Evolutionary conservation across 208 protist genomes (phyloP).

Genomic region (Spongospora subterranea): DNA sequence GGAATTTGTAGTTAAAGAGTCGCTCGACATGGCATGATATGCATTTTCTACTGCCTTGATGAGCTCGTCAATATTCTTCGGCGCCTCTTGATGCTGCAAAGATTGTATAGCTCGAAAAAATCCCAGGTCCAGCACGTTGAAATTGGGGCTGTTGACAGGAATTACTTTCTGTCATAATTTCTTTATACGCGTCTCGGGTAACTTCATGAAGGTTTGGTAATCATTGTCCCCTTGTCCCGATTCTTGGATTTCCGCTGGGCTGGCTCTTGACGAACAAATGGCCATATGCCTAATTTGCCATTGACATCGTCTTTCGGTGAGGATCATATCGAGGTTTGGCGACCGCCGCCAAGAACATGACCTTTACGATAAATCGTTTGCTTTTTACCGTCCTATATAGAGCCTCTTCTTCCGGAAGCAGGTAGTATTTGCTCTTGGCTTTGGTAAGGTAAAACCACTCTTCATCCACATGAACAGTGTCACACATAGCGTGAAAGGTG

Average conservation of each 20-base stretch:
- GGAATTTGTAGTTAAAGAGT: background rate
- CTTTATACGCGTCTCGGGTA: background rate
- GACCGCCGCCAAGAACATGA: background rate
- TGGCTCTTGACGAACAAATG: background rate
- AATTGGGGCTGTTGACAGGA: background rate
- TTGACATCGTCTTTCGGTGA: background rate
- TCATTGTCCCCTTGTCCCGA: background rate
- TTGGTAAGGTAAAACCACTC: constrained; percentile 6
- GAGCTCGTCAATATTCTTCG: background rate
- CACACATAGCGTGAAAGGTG: background rate
- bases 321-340: background rate
- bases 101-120: background rate
- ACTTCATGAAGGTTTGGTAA: background rate
- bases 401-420: background rate
- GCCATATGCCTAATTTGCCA: background rate
- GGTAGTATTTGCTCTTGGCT: background rate
- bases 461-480: background rate
- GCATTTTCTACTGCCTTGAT: background rate
- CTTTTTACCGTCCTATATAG: background rate
- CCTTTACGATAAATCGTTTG: background rate
- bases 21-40: background rate
- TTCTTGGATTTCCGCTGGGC: background rate
- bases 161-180: background rate
- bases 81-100: background rate
- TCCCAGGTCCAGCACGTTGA: background rate